Evolutionary conservation across 257 asterid genomes (phyloP), one percentile per base, ranked within the genome.

Genomic region (Solanum gracilifrons): DNA sequence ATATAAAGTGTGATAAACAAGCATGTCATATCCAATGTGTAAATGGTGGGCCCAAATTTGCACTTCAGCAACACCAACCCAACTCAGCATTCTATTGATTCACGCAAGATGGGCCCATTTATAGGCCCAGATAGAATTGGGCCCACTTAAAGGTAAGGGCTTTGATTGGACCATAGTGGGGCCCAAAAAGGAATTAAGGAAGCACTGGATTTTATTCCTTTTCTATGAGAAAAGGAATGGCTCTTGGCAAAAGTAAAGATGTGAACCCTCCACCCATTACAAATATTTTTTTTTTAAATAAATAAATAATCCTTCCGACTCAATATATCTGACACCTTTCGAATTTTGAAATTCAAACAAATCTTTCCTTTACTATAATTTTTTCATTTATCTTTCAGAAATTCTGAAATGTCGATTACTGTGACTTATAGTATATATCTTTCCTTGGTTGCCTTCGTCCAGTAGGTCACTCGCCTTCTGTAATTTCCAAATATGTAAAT

Each of bases 1-100:
- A 5, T 9, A 62, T 62, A 23, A 23, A 62, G 31, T 62, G 71
- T 62, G 6, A 62, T n/a, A n/a, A 62, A n/a, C 16, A 62, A 62
- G 62, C 83, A 69, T 69, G 39, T 89, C 88, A 60, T 66, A 23
- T 82, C 90, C 92, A 89, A 55, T 89, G 91, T 88, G 92, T 91
- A 84, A 87, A 90, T 88, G 94, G 98, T 91, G 96, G 98, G 93
- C 91, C 95, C 88, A 15, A 48, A 20, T 46, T 85, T 88, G 94
- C 96, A 95, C 97, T 94, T 88, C 89, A 86, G 84, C 90, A 82
- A 89, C 92, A 90, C 93, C 95, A 92, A 93, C 94, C 94, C 96
- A 94, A 90, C 89, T 94, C 95, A 92, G 71, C 89, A 87, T 87
- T 90, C 92, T 88, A 89, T 87, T 89, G 80, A 86, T 87, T 92